Evolutionary conservation across 2,329 filamentous ascomycete genomes (phyloP).

Genomic region (Lecanosticta acicola): DNA sequence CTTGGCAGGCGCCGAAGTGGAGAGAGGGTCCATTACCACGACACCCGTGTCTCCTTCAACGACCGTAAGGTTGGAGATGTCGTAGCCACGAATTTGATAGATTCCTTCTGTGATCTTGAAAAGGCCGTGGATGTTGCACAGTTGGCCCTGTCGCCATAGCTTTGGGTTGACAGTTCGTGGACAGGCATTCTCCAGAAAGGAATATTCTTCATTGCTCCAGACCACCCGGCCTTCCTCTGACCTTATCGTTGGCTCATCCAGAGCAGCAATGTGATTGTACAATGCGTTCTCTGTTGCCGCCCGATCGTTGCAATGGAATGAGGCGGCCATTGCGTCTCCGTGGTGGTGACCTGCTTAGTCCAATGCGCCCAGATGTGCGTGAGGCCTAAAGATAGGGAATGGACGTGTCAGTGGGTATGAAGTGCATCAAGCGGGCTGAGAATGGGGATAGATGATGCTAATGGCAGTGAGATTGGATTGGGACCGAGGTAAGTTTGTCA

Average conservation of each 20-base stretch:
- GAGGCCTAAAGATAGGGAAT: not conserved
- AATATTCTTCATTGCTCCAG: not conserved
- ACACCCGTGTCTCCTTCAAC: constrained; percentile 1
- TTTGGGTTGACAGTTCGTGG: not conserved
- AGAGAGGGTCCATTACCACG: not conserved
- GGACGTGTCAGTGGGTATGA: not conserved
- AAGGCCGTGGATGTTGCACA: not conserved
- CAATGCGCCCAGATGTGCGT: not conserved
- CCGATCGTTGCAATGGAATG: not conserved
- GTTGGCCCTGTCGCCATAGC: constrained; percentile 2
- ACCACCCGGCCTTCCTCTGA: not conserved
- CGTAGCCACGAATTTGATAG: constrained; percentile 1
- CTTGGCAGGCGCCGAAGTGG: not conserved
- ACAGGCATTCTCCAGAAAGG: not conserved
- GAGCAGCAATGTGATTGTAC: not conserved
- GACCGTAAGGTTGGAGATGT: not conserved
- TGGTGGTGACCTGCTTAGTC: too few species aligned
- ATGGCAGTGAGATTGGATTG: not conserved
- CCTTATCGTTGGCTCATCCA: not conserved
- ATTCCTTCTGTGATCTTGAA: not conserved
- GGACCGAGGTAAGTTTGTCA: too few species aligned
- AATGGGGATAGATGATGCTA: not conserved
- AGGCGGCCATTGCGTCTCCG: not conserved
- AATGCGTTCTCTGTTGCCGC: not conserved
- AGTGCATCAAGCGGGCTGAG: too few species aligned